Base-by-base conservation (phyloP, 345 rosid species). In the Linum tenue region DNA sequence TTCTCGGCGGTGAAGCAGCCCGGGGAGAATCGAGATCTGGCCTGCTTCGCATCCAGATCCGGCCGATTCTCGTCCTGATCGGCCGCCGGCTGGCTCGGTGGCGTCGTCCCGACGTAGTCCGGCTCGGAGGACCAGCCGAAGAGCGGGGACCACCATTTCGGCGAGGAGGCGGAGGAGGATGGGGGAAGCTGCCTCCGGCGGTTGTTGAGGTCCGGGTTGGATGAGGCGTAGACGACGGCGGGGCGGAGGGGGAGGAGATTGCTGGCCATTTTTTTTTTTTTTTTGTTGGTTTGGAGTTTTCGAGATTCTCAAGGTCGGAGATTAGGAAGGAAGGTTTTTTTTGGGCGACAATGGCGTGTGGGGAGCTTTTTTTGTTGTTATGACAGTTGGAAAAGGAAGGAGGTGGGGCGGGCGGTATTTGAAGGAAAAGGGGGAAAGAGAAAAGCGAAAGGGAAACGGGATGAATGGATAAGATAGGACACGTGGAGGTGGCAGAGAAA, bases 1-100 rank as follows among this genome's bases (percentile, higher is more conserved):
- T 85, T 85, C 75, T 85, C 83, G 68, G 70, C 86, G 3, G 91
- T 81, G 71, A 85, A 81, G 56, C 83, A 59, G 0, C 85, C 85
- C n/a, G 76, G 81, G 5, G 72, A 22, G 67, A 70, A 75, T 56
- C 83, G 80, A 15, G 80, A 37, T 43, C 66, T 67, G 7, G 35
- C 48, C 63, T 73, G 11, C 17, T 69, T 77, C 12, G 72, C 7
- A 1, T 53, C 71, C 2, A 12, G 55, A 37, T 67, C 69, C 5
- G 64, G 9, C 17, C 59, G 72, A 50, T 61, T 42, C 40, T 39
- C 35, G 55, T 63, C 66, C 2, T 2, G 3, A 9, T 68, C 65
- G 55, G 31, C 78, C 39, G 70, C 69, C 77, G 67, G 82, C 74
- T 22, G 31, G 1, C 31, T 22, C 14, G 53, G 0, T 9, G 14